These are phyloP conservation scores for Trypanosoma mega DNA, from an alignment of 208 protist species.

Conservation along the genomic window DNA sequence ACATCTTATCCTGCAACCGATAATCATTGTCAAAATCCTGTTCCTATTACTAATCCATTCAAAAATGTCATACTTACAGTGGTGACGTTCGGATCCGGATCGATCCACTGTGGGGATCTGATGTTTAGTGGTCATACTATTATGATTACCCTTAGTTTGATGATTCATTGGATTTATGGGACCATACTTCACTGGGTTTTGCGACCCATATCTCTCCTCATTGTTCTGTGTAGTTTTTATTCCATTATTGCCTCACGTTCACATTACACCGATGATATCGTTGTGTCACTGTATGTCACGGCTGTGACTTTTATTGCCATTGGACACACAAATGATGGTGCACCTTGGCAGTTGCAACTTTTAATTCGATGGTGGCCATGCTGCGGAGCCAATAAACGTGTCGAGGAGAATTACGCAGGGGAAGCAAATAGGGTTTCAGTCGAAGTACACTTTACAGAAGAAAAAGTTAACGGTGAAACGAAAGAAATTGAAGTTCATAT, in stretches of 20 bases:
- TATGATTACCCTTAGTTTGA: slow-evolving; percentile 58
- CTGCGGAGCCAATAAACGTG: slow-evolving; percentile 34
- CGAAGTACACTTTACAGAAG: slow-evolving; percentile 1
- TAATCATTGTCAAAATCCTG: slow-evolving; percentile 75
- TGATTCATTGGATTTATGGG: slow-evolving; percentile 67
- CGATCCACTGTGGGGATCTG: slow-evolving; percentile 89
- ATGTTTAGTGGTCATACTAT: slow-evolving; percentile 92
- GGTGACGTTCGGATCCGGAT: slow-evolving; percentile 67
- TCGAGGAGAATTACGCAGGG: slow-evolving; percentile 8
- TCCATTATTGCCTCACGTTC: slow-evolving; percentile 80
- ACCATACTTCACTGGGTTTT: slow-evolving; percentile 45
- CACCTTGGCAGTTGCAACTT: slow-evolving; percentile 75
- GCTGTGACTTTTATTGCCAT: slow-evolving; percentile 64
- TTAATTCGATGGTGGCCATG: slow-evolving; percentile 77
- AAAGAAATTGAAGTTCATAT: too few species aligned
- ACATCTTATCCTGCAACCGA: slow-evolving; percentile 85
- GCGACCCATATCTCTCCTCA: slow-evolving; percentile 11
- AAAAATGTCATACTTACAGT: slow-evolving; percentile 80
- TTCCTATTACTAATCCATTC: slow-evolving; percentile 52
- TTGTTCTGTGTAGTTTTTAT: slow-evolving; percentile 59
- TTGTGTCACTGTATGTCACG: slow-evolving; percentile 62
- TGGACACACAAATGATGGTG: slow-evolving; percentile 49
- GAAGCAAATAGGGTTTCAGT: not conserved
- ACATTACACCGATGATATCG: slow-evolving; percentile 89
- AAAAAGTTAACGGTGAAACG: not conserved